Evolutionary conservation across 1,139 yeast genomes (phyloP), one percentile per base, ranked within the genome.

Genomic region (Saccharomyces pastorianus): DNA sequence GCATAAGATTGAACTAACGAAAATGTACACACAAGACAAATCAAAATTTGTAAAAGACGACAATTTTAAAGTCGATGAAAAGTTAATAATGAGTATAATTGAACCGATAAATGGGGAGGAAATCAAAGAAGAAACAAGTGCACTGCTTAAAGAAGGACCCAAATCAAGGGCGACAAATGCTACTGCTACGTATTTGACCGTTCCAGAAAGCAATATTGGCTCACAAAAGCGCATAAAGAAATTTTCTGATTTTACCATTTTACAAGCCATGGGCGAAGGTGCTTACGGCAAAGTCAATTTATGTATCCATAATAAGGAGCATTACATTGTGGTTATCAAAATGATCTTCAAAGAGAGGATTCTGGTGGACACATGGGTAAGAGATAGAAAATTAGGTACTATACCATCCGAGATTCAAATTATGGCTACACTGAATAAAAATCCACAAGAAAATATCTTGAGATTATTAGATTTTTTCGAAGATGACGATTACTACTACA

Each of bases 341-440:
- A 83, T 95, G 61, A 93, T 91, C 49, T 87, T 88, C 65, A 91
- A 91, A 65, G 96, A 89, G 61, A 80, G 96, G 52, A 91, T 91
- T 62, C 74, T 91, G 64, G 96, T 91, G 7, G 98, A 91, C 68
- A 89, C 97, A 0, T 91, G 98, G 98, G 95, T 90, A 1, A 76
- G 98, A 54, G 98, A 91, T 69, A 79, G 96, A 20, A 80, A 80
- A 58, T 73, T 91, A 44, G 98, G 98, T 4, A 90, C 96, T 0
- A 86, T 91, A 41, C 97, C 98, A 0, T 83, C 91, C 13, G 98
- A 91, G 69, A 91, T 91, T 63, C 95, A 89, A 67, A 85, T 91
- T 50, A 84, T 91, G 88, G 84, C 93, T 31, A 83, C 83, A 23
- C 73, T 91, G 57, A 83, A 82, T 63, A 73, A 77, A 51, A 81